Base-by-base conservation (phyloP, 2,329 filamentous ascomycete species). In the Capronia coronata region DNA sequence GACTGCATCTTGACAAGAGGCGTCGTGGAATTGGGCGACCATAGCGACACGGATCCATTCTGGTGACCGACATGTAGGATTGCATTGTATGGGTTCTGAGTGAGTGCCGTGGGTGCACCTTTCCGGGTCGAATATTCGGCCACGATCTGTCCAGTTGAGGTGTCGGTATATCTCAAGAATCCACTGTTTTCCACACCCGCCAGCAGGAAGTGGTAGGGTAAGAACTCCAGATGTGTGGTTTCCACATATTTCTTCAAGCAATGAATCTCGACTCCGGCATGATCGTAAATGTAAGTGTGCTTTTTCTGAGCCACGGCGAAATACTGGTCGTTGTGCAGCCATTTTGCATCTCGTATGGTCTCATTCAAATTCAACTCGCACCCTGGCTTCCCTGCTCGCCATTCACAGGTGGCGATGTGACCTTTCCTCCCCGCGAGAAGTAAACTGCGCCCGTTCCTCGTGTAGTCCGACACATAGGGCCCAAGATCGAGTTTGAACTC, bases 301-400 rank as follows among this genome's bases (percentile, higher is more conserved):
- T 91, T 93, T 75, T 95, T 96, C 70, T 98, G 91, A 38, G 93
- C 89, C 10, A 95, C 88, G 0, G 91, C 91, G 69, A 97, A 96
- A 69, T 82, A 71, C 65, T 95, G 88, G 67, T 93, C 90, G 66
- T 95, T 95, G 71, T 96, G 89, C 61, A 97, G 75, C 86, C 89
- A 98, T 64, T 83, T 84, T 21, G 85, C 84, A 69, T 96, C 91
- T 45, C 91, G 77, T 10, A 97, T 78, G 0, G 89, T 97, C 73
- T 98, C 93, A 43, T 83, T 82, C 55, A 98, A 75, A 65, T 98
- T 88, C 56, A 97, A 63, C 67, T 98, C 93, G 65, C 89, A 96
- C 5, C 87, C 87, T 52, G 96, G 72, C 67, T 90, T 95, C 35
- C 90, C 91, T 59, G 86, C 84, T 56, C 91, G 77, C 91, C 93